Evolutionary conservation across 495 filamentous ascomycete species (phyloP).

Genomic region (Aspergillus saccharolyticus): DNA sequence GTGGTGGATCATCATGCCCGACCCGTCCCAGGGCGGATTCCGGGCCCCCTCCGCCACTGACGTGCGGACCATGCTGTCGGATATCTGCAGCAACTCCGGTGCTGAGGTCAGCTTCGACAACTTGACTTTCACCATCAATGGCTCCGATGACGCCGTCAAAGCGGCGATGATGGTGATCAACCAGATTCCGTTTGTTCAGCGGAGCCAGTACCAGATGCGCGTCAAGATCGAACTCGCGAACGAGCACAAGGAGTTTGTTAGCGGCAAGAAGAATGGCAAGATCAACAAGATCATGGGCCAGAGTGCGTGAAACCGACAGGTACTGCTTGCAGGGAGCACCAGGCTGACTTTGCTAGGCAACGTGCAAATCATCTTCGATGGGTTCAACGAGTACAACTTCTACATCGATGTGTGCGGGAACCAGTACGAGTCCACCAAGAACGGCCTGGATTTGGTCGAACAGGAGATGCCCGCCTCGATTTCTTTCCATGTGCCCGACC

Average conservation of each 20-base stretch:
- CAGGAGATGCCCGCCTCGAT: conserved; percentile 99
- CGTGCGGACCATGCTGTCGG: conserved; percentile 82
- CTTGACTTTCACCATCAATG: conserved; percentile 86
- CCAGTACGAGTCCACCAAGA: conserved; percentile 86
- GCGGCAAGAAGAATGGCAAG: conserved; percentile 99
- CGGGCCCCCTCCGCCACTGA: conserved; percentile 70
- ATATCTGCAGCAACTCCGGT: conserved; percentile 93
- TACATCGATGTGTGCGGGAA: conserved; percentile 95
- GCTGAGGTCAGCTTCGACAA: conserved; percentile 94
- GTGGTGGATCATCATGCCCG: conserved; percentile 86
- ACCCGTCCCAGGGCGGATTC: conserved; percentile 50
- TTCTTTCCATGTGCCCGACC: conserved; percentile 98
- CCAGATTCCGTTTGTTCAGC: conserved; percentile 82
- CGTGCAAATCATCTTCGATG: conserved; percentile 98
- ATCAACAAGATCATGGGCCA: conserved; percentile 99
- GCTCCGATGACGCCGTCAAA: conserved; percentile 93
- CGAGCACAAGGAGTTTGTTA: conserved; percentile 99
- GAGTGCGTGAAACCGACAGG: conserved; percentile 46
- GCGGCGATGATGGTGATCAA: conserved; percentile 87
- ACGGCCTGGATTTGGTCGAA: conserved; percentile 86
- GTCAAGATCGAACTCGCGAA: conserved; percentile 98
- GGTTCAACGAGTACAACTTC: conserved; percentile 99
- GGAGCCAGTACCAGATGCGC: conserved; percentile 83
- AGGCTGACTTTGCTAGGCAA: conserved; percentile 50
- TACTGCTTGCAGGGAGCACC: not conserved